Percentiles rank a stretch among this genome's conserved stretches.
Conservation (phyloP, 345 rosid species). For the Alliaria petiolata region DNA sequence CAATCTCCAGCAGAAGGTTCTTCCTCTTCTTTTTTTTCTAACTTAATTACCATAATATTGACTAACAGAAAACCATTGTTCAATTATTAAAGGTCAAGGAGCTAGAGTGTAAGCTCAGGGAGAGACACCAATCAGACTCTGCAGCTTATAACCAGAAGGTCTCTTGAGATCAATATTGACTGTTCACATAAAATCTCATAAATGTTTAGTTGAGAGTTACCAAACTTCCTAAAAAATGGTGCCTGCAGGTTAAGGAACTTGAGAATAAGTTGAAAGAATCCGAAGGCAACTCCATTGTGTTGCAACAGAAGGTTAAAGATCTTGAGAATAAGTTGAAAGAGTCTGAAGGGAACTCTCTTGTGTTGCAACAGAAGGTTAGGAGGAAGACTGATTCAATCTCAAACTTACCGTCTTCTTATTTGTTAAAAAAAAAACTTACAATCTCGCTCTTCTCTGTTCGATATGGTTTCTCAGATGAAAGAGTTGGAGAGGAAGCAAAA, state of each 20-base stretch:
- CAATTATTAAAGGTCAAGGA: conserved; percentile 54
- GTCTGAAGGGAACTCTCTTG: conserved; percentile 40
- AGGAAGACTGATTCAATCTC: not conserved
- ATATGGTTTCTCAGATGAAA: conserved; percentile 43
- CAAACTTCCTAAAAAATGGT: not conserved
- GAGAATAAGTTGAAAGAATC: conserved; percentile 70
- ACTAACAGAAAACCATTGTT: conserved; percentile 18
- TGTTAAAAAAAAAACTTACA: not conserved
- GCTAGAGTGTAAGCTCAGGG: conserved; percentile 64
- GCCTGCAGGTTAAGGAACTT: conserved; percentile 59
- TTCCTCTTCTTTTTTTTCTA: not conserved
- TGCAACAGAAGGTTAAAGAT: conserved; percentile 62
- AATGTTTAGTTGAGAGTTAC: not conserved
- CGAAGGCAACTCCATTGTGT: conserved; percentile 38
- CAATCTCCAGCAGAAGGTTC: conserved; percentile 72
- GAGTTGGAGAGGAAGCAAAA: conserved; percentile 62
- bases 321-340: conserved; percentile 65
- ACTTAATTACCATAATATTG: not conserved
- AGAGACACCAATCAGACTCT: conserved; percentile 54
- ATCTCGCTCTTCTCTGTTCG: not conserved
- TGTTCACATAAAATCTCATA: not conserved
- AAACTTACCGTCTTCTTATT: not conserved
- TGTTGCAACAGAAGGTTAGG: conserved; percentile 61
- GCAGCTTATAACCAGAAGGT: conserved; percentile 58
- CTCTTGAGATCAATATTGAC: not conserved